phyloP scores from a whole-genome alignment of 2,329 filamentous ascomycete species.

The Endocalyx cinctus region DNA sequence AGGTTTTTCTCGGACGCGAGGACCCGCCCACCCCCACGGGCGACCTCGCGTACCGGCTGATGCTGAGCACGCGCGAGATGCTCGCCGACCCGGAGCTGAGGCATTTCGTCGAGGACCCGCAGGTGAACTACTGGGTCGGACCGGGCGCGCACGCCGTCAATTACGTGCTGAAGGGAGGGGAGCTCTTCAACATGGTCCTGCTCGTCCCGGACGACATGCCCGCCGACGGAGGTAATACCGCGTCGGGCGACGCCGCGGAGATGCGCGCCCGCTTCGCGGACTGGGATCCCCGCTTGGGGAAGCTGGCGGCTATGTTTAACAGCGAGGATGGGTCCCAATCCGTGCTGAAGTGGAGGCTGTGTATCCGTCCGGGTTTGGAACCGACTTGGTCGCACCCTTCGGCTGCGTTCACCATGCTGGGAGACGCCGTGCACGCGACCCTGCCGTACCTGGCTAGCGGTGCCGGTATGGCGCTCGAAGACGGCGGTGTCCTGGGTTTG shows the following conservation, averaged over 20 bases:
- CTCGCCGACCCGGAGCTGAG: slow-evolving; percentile 40
- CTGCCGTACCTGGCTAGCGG: slow-evolving; percentile 56
- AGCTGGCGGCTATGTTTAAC: slow-evolving; percentile 50
- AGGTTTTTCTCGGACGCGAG: slow-evolving; percentile 37
- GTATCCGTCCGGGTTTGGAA: slow-evolving; percentile 27
- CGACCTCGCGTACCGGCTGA: slow-evolving; percentile 45
- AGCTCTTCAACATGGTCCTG: slow-evolving; percentile 47
- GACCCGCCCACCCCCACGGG: slow-evolving; percentile 45
- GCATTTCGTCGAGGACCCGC: slow-evolving; percentile 39
- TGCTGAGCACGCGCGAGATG: slow-evolving; percentile 41
- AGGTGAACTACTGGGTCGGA: slow-evolving; percentile 49
- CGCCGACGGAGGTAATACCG: slow-evolving; percentile 34
- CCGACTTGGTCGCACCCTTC: slow-evolving; percentile 54
- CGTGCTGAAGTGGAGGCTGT: slow-evolving; percentile 47
- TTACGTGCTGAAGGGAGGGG: slow-evolving; percentile 42
- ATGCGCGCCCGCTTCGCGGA: slow-evolving; percentile 45
- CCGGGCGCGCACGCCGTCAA: slow-evolving; percentile 49
- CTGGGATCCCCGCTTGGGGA: slow-evolving; percentile 55
- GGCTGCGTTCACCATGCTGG: slow-evolving; percentile 54
- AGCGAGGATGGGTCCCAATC: too few relatives aligned
- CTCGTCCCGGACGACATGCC: slow-evolving; percentile 47
- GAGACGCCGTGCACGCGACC: slow-evolving; percentile 54
- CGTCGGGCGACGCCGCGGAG: slow-evolving; percentile 27
- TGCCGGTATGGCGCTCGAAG: slow-evolving; percentile 58
- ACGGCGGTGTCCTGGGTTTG: slow-evolving; percentile 41